Percentiles rank a stretch among this genome's conserved stretches.
Evolutionary conservation across 805 yeast species (phyloP).

Genomic region (Hanseniaspora pseudoguilliermondii): DNA sequence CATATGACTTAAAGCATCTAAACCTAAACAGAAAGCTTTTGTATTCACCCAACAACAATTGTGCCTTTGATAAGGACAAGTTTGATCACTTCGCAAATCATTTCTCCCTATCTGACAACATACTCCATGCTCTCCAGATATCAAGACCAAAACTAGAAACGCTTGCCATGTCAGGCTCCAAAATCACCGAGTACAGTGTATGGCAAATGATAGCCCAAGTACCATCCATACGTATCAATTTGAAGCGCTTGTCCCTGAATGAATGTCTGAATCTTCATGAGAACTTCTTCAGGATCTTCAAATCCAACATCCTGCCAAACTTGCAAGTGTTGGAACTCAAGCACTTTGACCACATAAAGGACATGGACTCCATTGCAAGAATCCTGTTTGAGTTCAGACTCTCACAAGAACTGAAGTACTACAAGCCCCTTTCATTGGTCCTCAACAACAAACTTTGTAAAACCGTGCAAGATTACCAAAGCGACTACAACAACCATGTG

Average conservation of each 20-base stretch:
- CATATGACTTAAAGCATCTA: constrained; percentile 4
- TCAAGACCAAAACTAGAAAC: constrained; percentile 34
- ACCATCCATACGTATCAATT: constrained; percentile 3
- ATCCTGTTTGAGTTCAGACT: constrained; percentile 10
- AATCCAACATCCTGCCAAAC: constrained; percentile 5
- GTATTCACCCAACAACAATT: neutral
- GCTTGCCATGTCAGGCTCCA: constrained; percentile 81
- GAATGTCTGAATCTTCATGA: constrained; percentile 2
- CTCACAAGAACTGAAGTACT: constrained; percentile 2
- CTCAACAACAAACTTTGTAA: neutral
- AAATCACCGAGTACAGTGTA: constrained; percentile 58
- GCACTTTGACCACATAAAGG: neutral
- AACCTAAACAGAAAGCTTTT: constrained; percentile 9
- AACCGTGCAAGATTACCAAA: neutral
- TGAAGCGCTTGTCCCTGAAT: constrained; percentile 4
- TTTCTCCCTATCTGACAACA: constrained; percentile 6
- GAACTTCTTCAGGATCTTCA: constrained; percentile 1
- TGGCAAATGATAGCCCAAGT: constrained; percentile 54
- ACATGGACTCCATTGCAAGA: neutral
- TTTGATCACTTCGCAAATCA: neutral
- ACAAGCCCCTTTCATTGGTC: constrained; percentile 4
- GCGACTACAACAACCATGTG: neutral
- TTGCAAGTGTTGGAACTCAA: constrained; percentile 12
- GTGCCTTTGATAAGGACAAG: neutral
- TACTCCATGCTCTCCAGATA: constrained; percentile 6